phyloP scores from a whole-genome alignment of 129 eudicot genomes.

The Lonicera japonica region DNA sequence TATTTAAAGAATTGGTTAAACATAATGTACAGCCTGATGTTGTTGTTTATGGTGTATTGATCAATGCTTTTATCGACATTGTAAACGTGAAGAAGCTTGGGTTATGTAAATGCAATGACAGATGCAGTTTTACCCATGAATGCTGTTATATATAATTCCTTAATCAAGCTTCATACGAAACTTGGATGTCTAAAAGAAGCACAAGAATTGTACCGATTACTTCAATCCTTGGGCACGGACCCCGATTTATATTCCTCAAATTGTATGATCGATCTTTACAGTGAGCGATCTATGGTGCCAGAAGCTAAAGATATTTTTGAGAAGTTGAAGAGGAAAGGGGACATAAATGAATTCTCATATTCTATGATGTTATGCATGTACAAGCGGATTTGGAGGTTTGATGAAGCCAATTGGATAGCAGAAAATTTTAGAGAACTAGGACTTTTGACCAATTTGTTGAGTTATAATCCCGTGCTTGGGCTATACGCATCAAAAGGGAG shows the following conservation, averaged over 20 bases:
- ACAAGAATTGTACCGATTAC: conserved; percentile 47
- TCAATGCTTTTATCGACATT: conserved; percentile 71
- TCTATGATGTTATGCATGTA: conserved; percentile 96
- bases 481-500: conserved; percentile 69
- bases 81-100: conserved; percentile 68
- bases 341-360: conserved; percentile 76
- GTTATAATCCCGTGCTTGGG: conserved; percentile 63
- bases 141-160: too few species aligned
- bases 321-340: conserved; percentile 39
- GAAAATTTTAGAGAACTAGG: conserved; percentile 64
- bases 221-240: conserved; percentile 37
- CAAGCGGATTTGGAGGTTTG: conserved; percentile 59
- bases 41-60: too few species aligned
- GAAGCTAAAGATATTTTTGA: too few species aligned
- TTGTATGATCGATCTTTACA: conserved; percentile 77
- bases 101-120: conserved; percentile 51
- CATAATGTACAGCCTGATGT: too few species aligned
- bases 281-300: conserved; percentile 60
- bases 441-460: too few species aligned
- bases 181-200: conserved; percentile 76
- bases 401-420: conserved; percentile 57
- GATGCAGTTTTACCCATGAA: conserved; percentile 53
- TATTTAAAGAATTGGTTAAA: too few species aligned
- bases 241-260: conserved; percentile 65
- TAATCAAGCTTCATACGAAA: conserved; percentile 78